Evolutionary conservation across 257 asterid species (phyloP), one percentile per base, ranked within the genome.

Genomic region (Nyctanthes arbortristis): DNA sequence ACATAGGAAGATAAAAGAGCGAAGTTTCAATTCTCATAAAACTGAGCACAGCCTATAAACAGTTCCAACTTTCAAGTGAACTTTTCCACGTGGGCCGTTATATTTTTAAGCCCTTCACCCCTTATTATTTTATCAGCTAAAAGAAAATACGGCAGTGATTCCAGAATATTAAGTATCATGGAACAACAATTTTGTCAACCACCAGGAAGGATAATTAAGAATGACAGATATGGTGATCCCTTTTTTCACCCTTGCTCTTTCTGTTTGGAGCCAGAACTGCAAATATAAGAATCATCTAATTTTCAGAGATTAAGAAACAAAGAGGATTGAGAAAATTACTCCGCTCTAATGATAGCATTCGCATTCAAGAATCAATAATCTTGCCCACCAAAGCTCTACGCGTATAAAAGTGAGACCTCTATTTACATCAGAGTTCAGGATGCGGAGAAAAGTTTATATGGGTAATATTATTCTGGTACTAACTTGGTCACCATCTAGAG

Each of bases 401-500:
- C n/a, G 61, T 49, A 34, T 62, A 40, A 47, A 52, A 27, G 29
- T 28, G 3, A 31, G 1, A 72, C 62, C 61, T 61, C 39, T 20
- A 0, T n/a, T 54, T 30, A 61, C n/a, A 40, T 59, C 31, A 61
- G 66, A 39, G 25, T 30, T 54, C 18, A 24, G 57, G 54, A 62
- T 36, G 66, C 25, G 30, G 30, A 40, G 54, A 56, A 61, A 22
- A 59, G 32, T 8, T 36, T 55, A 54, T 5, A 36, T 34, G 72
- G 24, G 31, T 29, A 47, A 54, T 57, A 30, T 14, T 66, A 59
- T 39, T 75, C 78, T 40, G 30, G 32, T 32, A 74, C 79, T 69
- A 68, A 87, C 89, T 72, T 76, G 82, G 57, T 71, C 71, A 27
- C 39, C 63, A 40, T 49, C 64, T 33, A 80, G 77, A 72, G 68